phyloP scores from a whole-genome alignment of 2,329 filamentous ascomycete genomes.

The Akanthomyces lecanii region DNA sequence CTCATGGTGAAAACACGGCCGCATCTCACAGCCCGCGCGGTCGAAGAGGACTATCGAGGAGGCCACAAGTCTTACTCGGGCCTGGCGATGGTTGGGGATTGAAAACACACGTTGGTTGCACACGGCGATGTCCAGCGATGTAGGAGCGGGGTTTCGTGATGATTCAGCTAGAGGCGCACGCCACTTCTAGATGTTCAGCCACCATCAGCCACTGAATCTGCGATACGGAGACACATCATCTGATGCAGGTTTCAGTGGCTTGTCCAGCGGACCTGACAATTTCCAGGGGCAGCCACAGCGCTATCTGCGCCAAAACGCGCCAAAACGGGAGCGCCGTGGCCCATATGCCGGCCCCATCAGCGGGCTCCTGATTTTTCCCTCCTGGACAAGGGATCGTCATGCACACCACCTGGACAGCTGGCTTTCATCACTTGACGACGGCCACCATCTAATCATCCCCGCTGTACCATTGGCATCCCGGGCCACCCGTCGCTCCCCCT shows the following conservation, averaged over 20 bases:
- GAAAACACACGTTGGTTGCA: neutral
- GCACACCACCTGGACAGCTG: neutral
- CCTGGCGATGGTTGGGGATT: neutral
- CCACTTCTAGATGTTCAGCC: too few species aligned
- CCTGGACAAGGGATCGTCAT: neutral
- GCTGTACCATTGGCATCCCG: neutral
- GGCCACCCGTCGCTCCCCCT: neutral
- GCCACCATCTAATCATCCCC: neutral
- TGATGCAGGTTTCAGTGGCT: neutral
- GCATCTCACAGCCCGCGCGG: neutral
- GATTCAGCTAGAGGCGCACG: too few species aligned
- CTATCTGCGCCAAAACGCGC: neutral
- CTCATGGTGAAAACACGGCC: neutral
- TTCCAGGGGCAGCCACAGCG: neutral
- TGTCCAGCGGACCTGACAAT: neutral
- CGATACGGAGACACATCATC: neutral
- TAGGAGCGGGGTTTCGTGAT: neutral
- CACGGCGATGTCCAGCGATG: neutral
- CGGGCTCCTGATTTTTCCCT: constrained; percentile 1
- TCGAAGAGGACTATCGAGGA: neutral
- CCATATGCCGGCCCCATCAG: neutral
- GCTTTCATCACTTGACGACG: neutral
- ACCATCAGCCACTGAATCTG: neutral
- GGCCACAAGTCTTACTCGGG: neutral
- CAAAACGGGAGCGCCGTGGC: neutral